These are phyloP conservation scores for Aureobasidium sp. DNA, from an alignment of 2,329 filamentous ascomycete genomes.

Conservation along the genomic window DNA sequence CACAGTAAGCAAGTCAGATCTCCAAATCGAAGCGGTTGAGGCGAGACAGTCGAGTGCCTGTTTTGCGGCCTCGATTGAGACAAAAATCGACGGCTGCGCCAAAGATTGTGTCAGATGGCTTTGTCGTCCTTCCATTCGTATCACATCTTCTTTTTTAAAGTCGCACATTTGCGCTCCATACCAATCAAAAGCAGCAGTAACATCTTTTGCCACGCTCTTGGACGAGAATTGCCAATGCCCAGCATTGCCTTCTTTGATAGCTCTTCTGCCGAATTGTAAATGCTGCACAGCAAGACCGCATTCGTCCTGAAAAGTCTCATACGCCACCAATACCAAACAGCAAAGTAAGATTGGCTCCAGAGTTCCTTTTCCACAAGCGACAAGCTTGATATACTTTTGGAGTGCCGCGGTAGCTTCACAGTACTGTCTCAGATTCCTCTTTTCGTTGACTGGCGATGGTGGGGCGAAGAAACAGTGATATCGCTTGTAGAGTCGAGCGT, in stretches of 20 bases:
- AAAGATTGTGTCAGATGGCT: background rate
- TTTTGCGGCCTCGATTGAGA: background rate
- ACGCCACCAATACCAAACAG: background rate
- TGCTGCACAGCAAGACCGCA: background rate
- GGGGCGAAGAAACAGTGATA: background rate
- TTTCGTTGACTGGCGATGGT: background rate
- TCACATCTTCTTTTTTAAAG: background rate
- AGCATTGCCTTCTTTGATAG: background rate
- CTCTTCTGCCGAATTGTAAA: background rate
- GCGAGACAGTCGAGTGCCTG: background rate
- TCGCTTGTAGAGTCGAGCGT: background rate
- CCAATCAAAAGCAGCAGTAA: background rate
- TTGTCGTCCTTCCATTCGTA: background rate
- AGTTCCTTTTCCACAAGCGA: background rate
- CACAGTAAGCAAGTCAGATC: background rate
- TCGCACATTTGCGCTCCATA: background rate
- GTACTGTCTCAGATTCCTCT: background rate
- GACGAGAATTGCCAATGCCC: background rate
- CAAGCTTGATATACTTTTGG: background rate
- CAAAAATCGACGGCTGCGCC: background rate
- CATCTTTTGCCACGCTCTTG: background rate
- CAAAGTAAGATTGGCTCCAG: background rate
- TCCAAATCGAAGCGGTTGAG: background rate
- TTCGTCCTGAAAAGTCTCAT: background rate
- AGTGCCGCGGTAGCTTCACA: background rate